Conservation (phyloP, 2,329 filamentous ascomycete species). For the Curvularia sp. region DNA sequence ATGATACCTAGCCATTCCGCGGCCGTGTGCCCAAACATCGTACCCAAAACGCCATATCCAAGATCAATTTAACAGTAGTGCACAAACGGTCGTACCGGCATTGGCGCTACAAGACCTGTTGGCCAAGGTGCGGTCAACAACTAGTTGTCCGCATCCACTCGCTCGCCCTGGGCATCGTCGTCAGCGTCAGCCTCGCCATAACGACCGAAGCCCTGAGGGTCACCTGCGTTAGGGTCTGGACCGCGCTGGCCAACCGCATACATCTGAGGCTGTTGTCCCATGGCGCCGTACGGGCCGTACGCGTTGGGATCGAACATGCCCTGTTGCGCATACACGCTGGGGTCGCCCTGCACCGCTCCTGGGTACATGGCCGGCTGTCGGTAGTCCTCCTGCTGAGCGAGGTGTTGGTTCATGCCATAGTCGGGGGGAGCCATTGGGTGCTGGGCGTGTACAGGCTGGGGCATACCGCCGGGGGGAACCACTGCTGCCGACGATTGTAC, state of each 20-base stretch:
- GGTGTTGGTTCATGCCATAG: slow-evolving; percentile 65
- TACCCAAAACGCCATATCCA: slow-evolving; percentile 31
- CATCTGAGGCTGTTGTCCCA: slow-evolving; percentile 76
- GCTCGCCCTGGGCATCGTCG: slow-evolving; percentile 52
- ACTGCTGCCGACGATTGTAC: slow-evolving; percentile 53
- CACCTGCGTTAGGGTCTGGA: slow-evolving; percentile 48
- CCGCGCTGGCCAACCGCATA: slow-evolving; percentile 51
- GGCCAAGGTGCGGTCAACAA: background rate
- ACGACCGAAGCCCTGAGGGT: slow-evolving; percentile 48
- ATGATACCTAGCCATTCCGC: slow-evolving; percentile 39
- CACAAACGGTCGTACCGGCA: background rate
- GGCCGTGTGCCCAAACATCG: slow-evolving; percentile 43
- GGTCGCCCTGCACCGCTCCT: slow-evolving; percentile 76
- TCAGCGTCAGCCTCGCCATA: slow-evolving; percentile 51
- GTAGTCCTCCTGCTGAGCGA: slow-evolving; percentile 72
- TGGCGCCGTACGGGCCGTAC: slow-evolving; percentile 75
- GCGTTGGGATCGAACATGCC: slow-evolving; percentile 86
- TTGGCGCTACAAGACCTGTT: background rate
- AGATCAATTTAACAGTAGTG: slow-evolving; percentile 10
- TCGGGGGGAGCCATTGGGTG: slow-evolving; percentile 64
- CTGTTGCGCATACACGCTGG: slow-evolving; percentile 77
- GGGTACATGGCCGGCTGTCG: slow-evolving; percentile 83
- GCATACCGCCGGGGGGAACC: slow-evolving; percentile 43
- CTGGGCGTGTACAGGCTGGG: slow-evolving; percentile 55
- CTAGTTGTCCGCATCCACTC: slow-evolving; percentile 49